Conservation (phyloP, 2,329 filamentous ascomycete genomes). For the Botrytis fragariae region DNA sequence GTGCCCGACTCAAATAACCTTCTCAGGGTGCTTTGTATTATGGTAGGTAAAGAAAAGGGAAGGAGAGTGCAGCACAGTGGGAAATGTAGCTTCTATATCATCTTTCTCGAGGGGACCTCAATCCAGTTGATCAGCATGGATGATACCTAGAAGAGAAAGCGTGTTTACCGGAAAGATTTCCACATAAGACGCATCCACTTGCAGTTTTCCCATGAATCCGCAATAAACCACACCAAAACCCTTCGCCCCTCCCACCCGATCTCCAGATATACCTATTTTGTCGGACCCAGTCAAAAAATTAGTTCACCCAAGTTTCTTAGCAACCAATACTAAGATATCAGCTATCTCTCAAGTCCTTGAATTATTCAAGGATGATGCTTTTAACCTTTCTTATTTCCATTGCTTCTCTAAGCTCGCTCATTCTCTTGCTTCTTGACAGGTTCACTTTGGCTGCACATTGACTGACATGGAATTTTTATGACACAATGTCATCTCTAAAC, state of each 20-base stretch:
- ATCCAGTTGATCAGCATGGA: neutral
- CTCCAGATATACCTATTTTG: neutral
- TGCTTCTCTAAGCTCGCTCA: neutral
- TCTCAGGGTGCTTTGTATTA: neutral
- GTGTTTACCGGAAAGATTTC: neutral
- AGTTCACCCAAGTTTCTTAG: neutral
- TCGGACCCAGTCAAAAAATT: neutral
- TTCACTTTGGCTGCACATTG: neutral
- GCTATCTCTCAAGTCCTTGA: neutral
- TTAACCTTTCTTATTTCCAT: neutral
- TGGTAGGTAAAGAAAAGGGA: neutral
- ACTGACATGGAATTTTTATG: neutral
- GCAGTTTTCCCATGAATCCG: neutral
- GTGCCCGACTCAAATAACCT: neutral
- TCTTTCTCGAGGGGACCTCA: neutral
- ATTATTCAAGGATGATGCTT: neutral
- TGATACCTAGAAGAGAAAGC: slow-evolving; percentile 9
- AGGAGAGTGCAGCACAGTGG: neutral
- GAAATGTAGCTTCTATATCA: slow-evolving; percentile 9
- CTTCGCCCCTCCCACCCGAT: neutral
- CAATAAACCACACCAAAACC: neutral
- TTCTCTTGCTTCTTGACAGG: neutral
- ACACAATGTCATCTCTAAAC: slow-evolving; percentile 9
- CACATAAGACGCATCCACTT: neutral
- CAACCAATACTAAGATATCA: neutral